Conservation (phyloP, 2,329 filamentous ascomycete genomes). For the Rutstroemia sp. region DNA sequence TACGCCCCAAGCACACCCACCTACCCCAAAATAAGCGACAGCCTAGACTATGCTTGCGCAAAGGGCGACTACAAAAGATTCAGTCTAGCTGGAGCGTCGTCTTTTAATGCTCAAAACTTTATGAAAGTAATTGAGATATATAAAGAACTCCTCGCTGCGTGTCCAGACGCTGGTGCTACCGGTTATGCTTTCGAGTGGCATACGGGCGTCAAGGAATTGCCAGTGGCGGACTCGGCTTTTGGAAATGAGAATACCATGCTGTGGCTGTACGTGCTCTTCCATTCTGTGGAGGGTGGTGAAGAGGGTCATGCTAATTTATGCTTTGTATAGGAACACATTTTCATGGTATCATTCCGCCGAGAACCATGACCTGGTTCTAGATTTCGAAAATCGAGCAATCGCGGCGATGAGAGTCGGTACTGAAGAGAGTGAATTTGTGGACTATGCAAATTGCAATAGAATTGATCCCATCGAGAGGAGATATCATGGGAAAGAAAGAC, state of each 20-base stretch:
- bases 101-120: neutral
- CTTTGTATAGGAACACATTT: neutral
- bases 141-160: neutral
- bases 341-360: neutral
- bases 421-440: neutral
- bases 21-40: neutral
- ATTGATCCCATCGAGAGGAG: neutral
- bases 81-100: neutral
- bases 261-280: neutral
- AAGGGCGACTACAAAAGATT: neutral
- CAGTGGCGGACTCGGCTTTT: neutral
- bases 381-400: neutral
- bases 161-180: neutral
- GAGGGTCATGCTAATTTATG: neutral
- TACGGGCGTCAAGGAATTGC: neutral
- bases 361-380: neutral
- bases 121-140: neutral
- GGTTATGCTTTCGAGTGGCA: constrained; percentile 1
- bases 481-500: neutral
- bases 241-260: neutral
- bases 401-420: neutral
- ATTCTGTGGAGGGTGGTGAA: neutral
- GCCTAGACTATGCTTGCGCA: neutral
- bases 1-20: neutral
- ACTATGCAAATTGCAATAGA: neutral